Evolutionary conservation across 192 early-diverging fungal genomes (phyloP).

Genomic region (Diversispora eburnea): DNA sequence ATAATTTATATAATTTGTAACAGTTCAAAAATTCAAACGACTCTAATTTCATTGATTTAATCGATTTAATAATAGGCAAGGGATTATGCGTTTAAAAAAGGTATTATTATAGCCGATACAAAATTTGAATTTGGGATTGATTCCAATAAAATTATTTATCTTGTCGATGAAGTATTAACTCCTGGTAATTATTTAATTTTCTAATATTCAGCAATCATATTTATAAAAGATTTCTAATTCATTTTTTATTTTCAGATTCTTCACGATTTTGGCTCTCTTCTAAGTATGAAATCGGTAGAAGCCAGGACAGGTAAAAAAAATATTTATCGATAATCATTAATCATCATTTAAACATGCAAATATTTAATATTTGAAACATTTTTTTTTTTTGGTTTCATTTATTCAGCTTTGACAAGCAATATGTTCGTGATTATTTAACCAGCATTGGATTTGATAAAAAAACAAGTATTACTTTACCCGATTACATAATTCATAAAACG

Average conservation of each 20-base stretch:
- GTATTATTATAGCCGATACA: conserved; percentile 99
- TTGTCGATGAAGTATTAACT: conserved; percentile 96
- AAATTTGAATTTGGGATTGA: conserved; percentile 99
- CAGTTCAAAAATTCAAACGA: too few relatives aligned
- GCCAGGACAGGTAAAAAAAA: conserved; percentile 61
- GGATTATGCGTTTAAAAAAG: conserved; percentile 74
- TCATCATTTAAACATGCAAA: too few relatives aligned
- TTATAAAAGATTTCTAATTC: conserved; percentile 5
- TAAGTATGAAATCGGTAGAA: conserved; percentile 70
- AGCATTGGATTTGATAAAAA: conserved; percentile 87
- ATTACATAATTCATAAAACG: conserved; percentile 79
- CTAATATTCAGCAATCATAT: background rate
- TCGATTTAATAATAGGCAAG: conserved; percentile 70
- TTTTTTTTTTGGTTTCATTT: background rate
- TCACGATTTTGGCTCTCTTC: conserved; percentile 95
- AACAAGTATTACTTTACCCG: conserved; percentile 78
- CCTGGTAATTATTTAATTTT: conserved; percentile 56
- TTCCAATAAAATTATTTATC: conserved; percentile 68
- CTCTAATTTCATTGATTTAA: conserved; percentile 96
- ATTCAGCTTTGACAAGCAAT: conserved; percentile 93
- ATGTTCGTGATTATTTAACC: conserved; percentile 89
- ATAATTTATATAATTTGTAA: conserved; percentile 83
- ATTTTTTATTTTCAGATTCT: conserved; percentile 61
- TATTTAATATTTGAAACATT: background rate
- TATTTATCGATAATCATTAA: background rate